These are phyloP conservation scores for Irpex rosettiformis DNA, from an alignment of 1,284 basidiomycete genomes.

Conservation along the genomic window DNA sequence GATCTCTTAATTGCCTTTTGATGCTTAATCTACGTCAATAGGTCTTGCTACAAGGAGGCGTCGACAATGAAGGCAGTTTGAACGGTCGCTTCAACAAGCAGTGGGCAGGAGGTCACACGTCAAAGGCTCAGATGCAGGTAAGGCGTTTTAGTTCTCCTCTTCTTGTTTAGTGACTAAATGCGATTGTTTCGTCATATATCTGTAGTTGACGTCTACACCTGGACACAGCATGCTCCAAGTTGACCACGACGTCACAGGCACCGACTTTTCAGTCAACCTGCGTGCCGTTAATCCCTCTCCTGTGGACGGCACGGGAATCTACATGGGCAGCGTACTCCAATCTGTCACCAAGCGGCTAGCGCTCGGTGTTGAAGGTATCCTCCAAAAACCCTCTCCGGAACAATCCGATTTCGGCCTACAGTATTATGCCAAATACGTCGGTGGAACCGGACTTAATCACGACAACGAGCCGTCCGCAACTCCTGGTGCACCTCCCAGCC, in stretches of 20 bases:
- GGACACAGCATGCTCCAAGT: conserved; percentile 89
- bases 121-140: conserved; percentile 62
- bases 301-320: conserved; percentile 89
- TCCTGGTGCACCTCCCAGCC: conserved; percentile 37
- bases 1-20: conserved; percentile 1
- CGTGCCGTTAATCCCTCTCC: conserved; percentile 95
- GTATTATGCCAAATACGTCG: conserved; percentile 80
- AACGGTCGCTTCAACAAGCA: conserved; percentile 89
- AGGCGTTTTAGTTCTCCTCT: neutral
- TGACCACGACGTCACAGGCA: conserved; percentile 93
- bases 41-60: conserved; percentile 90
- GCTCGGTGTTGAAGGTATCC: conserved; percentile 87
- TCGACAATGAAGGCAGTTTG: conserved; percentile 92
- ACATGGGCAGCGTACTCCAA: conserved; percentile 92
- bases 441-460: conserved; percentile 32
- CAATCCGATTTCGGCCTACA: conserved; percentile 77
- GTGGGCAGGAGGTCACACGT: conserved; percentile 78
- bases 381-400: conserved; percentile 76
- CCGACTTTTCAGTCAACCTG: conserved; percentile 84
- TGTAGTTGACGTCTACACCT: conserved; percentile 59
- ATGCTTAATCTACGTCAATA: conserved; percentile 31
- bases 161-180: neutral
- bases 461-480: conserved; percentile 1
- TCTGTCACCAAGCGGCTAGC: conserved; percentile 93
- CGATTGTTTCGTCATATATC: neutral